Evolutionary conservation across 2,329 filamentous ascomycete species (phyloP).

Genomic region (Thelonectria rubi): DNA sequence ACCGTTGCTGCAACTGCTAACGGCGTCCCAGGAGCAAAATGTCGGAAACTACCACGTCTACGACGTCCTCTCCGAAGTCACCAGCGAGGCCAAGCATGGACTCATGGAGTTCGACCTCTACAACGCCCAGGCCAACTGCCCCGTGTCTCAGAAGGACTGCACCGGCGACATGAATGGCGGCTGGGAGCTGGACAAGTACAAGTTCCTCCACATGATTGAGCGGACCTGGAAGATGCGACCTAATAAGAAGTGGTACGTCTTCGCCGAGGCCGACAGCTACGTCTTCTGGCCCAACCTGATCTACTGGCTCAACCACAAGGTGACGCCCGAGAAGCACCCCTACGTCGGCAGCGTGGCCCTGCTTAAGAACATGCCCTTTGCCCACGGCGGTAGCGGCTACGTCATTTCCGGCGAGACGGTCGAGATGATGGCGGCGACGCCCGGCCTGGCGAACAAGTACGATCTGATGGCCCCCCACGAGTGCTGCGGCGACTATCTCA

Average conservation of each 20-base stretch:
- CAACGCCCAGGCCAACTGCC: conserved; percentile 55
- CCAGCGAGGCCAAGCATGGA: conserved; percentile 46
- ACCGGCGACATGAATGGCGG: conserved; percentile 46
- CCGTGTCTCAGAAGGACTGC: conserved; percentile 57
- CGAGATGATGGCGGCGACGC: conserved; percentile 56
- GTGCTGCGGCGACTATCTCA: conserved; percentile 63
- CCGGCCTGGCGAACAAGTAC: conserved; percentile 56
- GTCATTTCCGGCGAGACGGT: conserved; percentile 63
- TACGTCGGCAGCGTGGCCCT: conserved; percentile 63
- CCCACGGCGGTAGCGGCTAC: conserved; percentile 67
- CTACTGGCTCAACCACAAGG: conserved; percentile 55
- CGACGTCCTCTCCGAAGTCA: conserved; percentile 53
- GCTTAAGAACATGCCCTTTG: conserved; percentile 57
- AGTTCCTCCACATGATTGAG: conserved; percentile 67
- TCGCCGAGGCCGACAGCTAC: conserved; percentile 68
- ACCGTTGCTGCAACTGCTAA: conserved; percentile 5
- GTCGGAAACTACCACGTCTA: conserved; percentile 57
- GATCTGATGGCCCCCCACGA: conserved; percentile 55
- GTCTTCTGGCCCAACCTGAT: conserved; percentile 64
- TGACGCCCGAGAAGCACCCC: conserved; percentile 54
- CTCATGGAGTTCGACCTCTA: conserved; percentile 59
- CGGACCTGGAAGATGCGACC: conserved; percentile 64
- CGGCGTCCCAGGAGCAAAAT: conserved; percentile 54
- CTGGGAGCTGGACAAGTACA: conserved; percentile 69
- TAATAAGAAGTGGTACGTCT: conserved; percentile 66